Evolutionary conservation across 2,329 filamentous ascomycete genomes (phyloP), one percentile per base, ranked within the genome.

Genomic region (Triangularia verruculosa): DNA sequence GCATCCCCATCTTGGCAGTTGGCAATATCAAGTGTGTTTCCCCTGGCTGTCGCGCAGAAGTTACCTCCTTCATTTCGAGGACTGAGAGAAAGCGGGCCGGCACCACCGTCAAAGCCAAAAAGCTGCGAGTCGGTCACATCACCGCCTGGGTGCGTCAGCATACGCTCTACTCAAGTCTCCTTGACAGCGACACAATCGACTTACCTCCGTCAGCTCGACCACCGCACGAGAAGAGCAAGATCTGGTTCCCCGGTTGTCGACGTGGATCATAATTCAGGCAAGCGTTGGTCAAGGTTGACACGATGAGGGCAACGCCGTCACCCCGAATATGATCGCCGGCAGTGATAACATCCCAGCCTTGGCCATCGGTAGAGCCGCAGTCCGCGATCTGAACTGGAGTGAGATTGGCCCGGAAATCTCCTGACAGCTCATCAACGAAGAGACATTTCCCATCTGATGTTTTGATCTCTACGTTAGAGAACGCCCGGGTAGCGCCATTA

Each of bases 181-280:
- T 13, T 51, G n/a, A 22, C 13, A 5, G 27, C 30, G 15, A 30
- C 22, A 1, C 7, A 12, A 8, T 12, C 9, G 15, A 71, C 73
- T 62, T 66, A 77, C 74, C 74, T 53, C 84, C 84, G 64, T 83
- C 84, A 20, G 83, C 83, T 43, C 83, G 77, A 15, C 84, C 84
- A 58, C 84, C 84, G 65, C 84, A 87, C 11, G 84, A 84, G 69
- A 86, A 87, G 24, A 87, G 76, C 32, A 82, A 69, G 13, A 85
- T 82, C 67, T 84, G 83, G 69, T 82, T 80, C 11, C 82, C 83
- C 2, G 77, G 75, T 0, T 76, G 72, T 27, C 83, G 78, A 55
- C 83, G 78, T 4, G 79, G 78, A 67, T 87, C 84, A 65, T 85
- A 84, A 75, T 85, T 86, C 69, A 85, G 75, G 70, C 84, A 87